Percentiles rank a stretch among this genome's conserved stretches.
Conservation (phyloP, 2,329 filamentous ascomycete genomes). For the Ophiostoma pallidulum region DNA sequence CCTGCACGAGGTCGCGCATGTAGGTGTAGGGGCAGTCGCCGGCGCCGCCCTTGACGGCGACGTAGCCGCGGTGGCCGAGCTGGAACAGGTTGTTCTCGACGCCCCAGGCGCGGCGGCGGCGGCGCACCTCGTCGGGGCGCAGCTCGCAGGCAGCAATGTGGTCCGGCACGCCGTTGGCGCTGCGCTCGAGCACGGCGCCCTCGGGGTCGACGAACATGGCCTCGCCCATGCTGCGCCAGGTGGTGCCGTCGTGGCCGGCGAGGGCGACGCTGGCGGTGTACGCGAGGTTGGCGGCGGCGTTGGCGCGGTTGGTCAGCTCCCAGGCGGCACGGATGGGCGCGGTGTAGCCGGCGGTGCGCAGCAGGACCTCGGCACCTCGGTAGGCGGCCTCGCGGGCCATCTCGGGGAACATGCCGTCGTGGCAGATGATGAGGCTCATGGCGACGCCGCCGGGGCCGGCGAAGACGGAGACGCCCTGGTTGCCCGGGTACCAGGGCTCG, state of each 20-base stretch:
- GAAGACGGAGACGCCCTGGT: slow-evolving; percentile 5
- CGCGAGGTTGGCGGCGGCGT: slow-evolving; percentile 6
- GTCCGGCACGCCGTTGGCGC: slow-evolving; percentile 4
- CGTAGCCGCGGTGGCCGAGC: slow-evolving; percentile 7
- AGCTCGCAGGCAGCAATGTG: slow-evolving; percentile 9
- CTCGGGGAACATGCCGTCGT: slow-evolving; percentile 12
- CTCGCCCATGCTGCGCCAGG: slow-evolving; percentile 11
- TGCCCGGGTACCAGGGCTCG: slow-evolving; percentile 10
- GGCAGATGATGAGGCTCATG: slow-evolving; percentile 10
- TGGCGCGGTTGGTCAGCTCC: slow-evolving; percentile 8
- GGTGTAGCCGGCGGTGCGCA: slow-evolving; percentile 10
- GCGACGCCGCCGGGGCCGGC: slow-evolving; percentile 5
- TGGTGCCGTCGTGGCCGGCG: slow-evolving; percentile 2
- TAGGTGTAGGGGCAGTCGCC: slow-evolving; percentile 8
- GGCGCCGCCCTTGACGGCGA: slow-evolving; percentile 4
- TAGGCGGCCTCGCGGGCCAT: slow-evolving; percentile 10
- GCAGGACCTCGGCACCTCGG: slow-evolving; percentile 7
- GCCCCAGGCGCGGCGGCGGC: slow-evolving; percentile 6
- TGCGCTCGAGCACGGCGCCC: slow-evolving; percentile 7
- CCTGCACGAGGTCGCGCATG: slow-evolving; percentile 4
- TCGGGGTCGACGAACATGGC: slow-evolving; percentile 8
- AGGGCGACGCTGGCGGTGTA: slow-evolving; percentile 10
- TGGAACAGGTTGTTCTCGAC: slow-evolving; percentile 12
- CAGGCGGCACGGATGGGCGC: slow-evolving; percentile 7
- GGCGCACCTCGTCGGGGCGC: slow-evolving; percentile 3